Evolutionary conservation across 495 filamentous ascomycete genomes (phyloP), one percentile per base, ranked within the genome.

Genomic region (Penicillium chermesinum): DNA sequence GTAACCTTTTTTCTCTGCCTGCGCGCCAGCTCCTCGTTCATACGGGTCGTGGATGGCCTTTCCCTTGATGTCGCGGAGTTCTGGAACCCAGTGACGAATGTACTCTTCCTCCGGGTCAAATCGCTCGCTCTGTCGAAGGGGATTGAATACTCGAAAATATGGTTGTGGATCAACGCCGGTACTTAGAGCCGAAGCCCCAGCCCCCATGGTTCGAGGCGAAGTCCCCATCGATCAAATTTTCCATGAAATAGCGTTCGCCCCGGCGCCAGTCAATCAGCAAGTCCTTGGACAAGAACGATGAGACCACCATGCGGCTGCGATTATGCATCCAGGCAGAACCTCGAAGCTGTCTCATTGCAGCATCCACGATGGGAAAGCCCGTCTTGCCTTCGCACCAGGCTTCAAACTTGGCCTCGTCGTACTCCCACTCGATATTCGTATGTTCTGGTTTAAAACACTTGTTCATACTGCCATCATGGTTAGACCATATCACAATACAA

Each of bases 201-300:
- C 91, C 91, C 17, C 90, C 88, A 57, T 91, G 91, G 57, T 96
- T 96, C 33, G 81, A 86, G 1, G 89, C 88, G 61, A 96, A 96
- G 63, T 96, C 90, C 9, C 91, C 91, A 62, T 95, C 91, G 46
- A 96, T 81, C 4, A 96, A 75, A 42, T 88, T 74, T 56, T 86
- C 81, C 86, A 94, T 95, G 72, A 96, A 95, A 61, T 85, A 91
- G 12, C 74, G 74, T 70, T 96, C 91, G 8, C 90, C 91, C 58
- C 88, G 81, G 12, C 89, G 85, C 90, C 90, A 96, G 72, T 96
- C 90, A 21, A 95, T 67, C 17, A 94, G 71, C 3, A 96, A 74
- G 54, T 96, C 85, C 63, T 96, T 96, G 47, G 84, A 77, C 0
- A 96, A 75, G 64, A 95, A 96, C 1, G 86, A 93, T 17, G 87